phyloP scores from a whole-genome alignment of 805 yeast genomes.

The Hanseniaspora singularis region DNA sequence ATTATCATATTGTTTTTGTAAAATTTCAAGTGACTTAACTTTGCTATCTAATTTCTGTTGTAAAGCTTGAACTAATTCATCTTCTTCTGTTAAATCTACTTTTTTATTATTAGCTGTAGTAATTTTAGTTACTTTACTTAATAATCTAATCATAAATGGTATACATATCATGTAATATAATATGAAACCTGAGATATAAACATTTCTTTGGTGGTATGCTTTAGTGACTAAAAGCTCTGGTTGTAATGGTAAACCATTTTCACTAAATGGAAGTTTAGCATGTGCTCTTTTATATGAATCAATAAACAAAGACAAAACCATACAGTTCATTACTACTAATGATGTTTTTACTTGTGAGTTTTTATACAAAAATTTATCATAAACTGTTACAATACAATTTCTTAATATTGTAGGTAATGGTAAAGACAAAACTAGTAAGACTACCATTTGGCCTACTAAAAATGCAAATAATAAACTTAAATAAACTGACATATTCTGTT shows the following conservation, averaged over 20 bases:
- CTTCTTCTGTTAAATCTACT: constrained; percentile 17
- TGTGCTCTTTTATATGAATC: constrained; percentile 42
- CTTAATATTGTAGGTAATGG: constrained; percentile 46
- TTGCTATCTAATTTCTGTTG: constrained; percentile 28
- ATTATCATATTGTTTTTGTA: constrained; percentile 41
- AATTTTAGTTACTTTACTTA: constrained; percentile 38
- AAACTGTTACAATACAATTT: constrained; percentile 31
- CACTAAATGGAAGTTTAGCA: constrained; percentile 24
- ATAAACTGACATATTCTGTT: constrained; percentile 25
- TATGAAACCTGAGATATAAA: constrained; percentile 52
- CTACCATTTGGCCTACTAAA: constrained; percentile 41
- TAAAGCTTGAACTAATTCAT: constrained; percentile 30
- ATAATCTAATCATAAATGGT: constrained; percentile 41
- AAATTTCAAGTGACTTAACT: constrained; percentile 32
- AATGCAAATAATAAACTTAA: constrained; percentile 34
- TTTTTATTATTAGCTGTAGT: constrained; percentile 23
- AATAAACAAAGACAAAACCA: constrained; percentile 40
- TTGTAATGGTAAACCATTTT: constrained; percentile 21
- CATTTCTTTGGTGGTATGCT: constrained; percentile 52
- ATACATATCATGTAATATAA: constrained; percentile 45
- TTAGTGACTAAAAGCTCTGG: constrained; percentile 47
- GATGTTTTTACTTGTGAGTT: constrained; percentile 37
- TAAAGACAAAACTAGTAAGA: constrained; percentile 37
- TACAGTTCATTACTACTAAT: constrained; percentile 30
- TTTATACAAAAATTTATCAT: constrained; percentile 26